Base-by-base conservation (phyloP, 2,329 filamentous ascomycete genomes). In the Scedosporium boydii region DNA sequence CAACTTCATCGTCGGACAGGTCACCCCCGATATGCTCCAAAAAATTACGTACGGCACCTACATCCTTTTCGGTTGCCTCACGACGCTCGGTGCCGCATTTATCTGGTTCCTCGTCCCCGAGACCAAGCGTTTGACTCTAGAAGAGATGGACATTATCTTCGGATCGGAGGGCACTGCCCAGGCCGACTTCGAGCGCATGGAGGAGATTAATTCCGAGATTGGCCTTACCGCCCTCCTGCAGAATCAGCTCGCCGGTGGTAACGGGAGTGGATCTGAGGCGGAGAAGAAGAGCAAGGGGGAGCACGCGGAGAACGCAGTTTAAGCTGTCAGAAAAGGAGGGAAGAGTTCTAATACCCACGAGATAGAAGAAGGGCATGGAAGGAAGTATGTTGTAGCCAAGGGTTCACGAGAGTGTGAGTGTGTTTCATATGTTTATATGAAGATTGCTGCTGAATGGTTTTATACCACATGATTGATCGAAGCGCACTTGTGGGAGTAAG, bases 201-300 rank as follows among this genome's bases (percentile, higher is more conserved):
- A 80, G n/a, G 84, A 88, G 71, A 89, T 91, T 68, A 87, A 90
- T 70, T 75, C 77, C 38, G 87, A 90, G 68, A 85, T 91, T 65
- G 88, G 88, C 0, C 75, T 90, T 1, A 76, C 71, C 1, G 71
- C 72, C n/a, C 71, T 79, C 65, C 67, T 79, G 9, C 12, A 26
- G 29, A 26, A 26, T 6, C 55, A 58, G 34, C 4, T 41, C 26
- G 29, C 9, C n/a, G 23, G 16, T 6, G 59, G 41, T 9, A 12
- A 51, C 26, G 27, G 34, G 2, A 61, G 59, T 48, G 59, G 59
- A 16, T 61, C 59, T 4, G 59, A 61, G 6, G 59, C 4, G 29
- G 48, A 61, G 48, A 61, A 61, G 59, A 60, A 23, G 21, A 55
- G 51, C 9, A 55, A 51, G 59, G 59, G 59, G 7, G 59, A 60